These are phyloP conservation scores for Phyllosticta citrichinensis DNA, from an alignment of 2,329 filamentous ascomycete genomes.

Conservation along the genomic window DNA sequence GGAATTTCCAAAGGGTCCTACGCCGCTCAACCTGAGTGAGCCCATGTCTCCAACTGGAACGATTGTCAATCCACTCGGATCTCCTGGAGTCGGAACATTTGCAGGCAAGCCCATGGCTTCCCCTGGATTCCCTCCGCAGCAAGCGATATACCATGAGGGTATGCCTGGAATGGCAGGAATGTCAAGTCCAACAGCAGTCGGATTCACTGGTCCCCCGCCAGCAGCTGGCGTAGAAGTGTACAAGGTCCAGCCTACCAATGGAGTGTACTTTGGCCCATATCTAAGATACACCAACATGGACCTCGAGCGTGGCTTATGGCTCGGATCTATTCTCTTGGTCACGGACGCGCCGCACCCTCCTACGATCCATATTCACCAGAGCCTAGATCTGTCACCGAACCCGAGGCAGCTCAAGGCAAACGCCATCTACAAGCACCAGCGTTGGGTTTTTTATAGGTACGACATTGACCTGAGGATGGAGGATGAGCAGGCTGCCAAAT, in stretches of 20 bases:
- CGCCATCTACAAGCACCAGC: conserved; percentile 77
- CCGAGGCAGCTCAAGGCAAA: conserved; percentile 75
- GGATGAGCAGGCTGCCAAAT: conserved; percentile 65
- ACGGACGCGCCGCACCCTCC: conserved; percentile 87
- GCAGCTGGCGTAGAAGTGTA: conserved; percentile 87
- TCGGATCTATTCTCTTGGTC: conserved; percentile 86
- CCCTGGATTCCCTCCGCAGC: conserved; percentile 73
- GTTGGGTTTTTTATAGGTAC: conserved; percentile 95
- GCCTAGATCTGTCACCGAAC: conserved; percentile 82
- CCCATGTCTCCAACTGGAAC: conserved; percentile 71
- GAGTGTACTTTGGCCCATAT: conserved; percentile 96
- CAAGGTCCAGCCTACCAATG: conserved; percentile 85
- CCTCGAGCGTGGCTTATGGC: conserved; percentile 78
- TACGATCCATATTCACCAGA: conserved; percentile 91
- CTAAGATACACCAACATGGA: conserved; percentile 97
- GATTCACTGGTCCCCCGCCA: conserved; percentile 81
- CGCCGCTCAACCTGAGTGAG: conserved; percentile 73
- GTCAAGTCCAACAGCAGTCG: conserved; percentile 64
- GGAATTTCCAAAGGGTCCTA: conserved; percentile 96
- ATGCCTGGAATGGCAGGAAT: conserved; percentile 72
- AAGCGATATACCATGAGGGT: conserved; percentile 74
- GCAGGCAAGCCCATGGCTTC: conserved; percentile 63
- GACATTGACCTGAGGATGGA: conserved; percentile 86
- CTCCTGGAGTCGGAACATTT: conserved; percentile 36
- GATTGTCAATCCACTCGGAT: conserved; percentile 34